Base-by-base conservation (phyloP, 176 grass and related monocot species). In the Bromus sterilis region DNA sequence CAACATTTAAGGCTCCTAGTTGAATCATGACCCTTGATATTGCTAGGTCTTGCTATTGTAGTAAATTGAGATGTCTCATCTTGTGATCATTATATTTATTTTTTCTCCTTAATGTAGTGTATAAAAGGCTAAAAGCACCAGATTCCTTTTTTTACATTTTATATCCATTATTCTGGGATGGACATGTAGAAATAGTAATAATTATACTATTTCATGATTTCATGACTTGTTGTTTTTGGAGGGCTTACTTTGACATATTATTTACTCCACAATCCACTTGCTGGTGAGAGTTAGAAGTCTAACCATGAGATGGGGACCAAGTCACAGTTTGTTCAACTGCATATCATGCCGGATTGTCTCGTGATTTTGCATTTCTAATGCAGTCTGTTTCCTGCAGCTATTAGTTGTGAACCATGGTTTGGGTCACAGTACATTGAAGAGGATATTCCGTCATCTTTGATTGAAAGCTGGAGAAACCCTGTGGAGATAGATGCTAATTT, bases 351-450 rank as follows among this genome's bases (percentile, higher is more conserved):
- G 56, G 42, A 61, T 73, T 66, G 56, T 66, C 6, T 72, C 35
- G 35, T 85, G 33, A 64, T 56, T 9, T 78, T 73, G 28, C 42
- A 71, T 46, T 85, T 82, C 46, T 89, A 74, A 89, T 31, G 7
- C 55, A 46, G n/a, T 82, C 60, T 78, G 31, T 78, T 78, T 71
- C 71, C 67, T 89, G 75, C 90, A 98, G 92, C 71, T 75, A 89
- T 98, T 76, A 89, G 82, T 48, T 75, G 76, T 69, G 95, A 98
- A 75, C 92, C 92, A 28, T 98, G 95, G 95, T 98, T 98, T 93
- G 95, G 92, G 66, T 84, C 95, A 46, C 90, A 72, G 35, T 98
- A 95, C 72, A 95, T 91, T 51, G 92, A 98, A 82, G 92, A 98
- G 76, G 92, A 93, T 56, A 94, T 98, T 70, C 82, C 86, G 31